Conservation (phyloP, 139 green algal genomes). For the Chlamydomonas schloesseri region DNA sequence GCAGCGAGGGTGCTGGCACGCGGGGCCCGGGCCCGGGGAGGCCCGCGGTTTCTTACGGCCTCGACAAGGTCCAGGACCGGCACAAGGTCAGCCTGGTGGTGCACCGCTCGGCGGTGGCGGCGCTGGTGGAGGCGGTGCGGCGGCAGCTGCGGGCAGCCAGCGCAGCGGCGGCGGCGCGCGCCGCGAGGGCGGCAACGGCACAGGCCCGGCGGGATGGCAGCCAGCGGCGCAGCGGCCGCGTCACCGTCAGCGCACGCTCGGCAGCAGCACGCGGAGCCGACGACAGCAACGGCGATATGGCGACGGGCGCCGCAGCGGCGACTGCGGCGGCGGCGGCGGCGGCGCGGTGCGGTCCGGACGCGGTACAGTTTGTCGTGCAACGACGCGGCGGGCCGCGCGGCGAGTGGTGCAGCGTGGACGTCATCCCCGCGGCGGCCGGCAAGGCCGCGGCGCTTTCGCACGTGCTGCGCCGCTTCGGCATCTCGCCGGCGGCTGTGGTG, state of each 20-base stretch:
- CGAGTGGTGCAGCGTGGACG: conserved; percentile 18
- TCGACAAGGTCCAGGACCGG: background rate
- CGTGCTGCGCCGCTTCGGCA: conserved; percentile 14
- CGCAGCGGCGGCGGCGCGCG: background rate
- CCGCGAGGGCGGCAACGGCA: too few relatives aligned
- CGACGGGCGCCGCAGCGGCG: background rate
- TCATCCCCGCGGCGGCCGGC: conserved; percentile 16
- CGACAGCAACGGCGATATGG: too few relatives aligned
- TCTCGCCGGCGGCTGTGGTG: conserved; percentile 3
- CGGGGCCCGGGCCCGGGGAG: background rate
- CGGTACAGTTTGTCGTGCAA: background rate
- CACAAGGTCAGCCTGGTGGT: conserved; percentile 19
- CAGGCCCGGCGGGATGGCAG: too few relatives aligned
- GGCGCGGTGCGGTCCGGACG: too few relatives aligned
- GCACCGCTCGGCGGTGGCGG: background rate
- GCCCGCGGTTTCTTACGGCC: conserved; percentile 2
- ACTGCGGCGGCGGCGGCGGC: background rate
- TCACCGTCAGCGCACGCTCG: background rate
- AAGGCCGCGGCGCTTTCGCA: conserved; percentile 14
- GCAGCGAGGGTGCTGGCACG: too few relatives aligned
- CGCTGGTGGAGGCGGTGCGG: background rate
- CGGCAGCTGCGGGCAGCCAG: background rate
- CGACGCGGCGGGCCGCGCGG: background rate
- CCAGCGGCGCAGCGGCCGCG: background rate
- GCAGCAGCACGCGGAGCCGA: too few relatives aligned